Base-by-base conservation (phyloP, 805 yeast genomes). In the Zygosaccharomyces lentus region DNA sequence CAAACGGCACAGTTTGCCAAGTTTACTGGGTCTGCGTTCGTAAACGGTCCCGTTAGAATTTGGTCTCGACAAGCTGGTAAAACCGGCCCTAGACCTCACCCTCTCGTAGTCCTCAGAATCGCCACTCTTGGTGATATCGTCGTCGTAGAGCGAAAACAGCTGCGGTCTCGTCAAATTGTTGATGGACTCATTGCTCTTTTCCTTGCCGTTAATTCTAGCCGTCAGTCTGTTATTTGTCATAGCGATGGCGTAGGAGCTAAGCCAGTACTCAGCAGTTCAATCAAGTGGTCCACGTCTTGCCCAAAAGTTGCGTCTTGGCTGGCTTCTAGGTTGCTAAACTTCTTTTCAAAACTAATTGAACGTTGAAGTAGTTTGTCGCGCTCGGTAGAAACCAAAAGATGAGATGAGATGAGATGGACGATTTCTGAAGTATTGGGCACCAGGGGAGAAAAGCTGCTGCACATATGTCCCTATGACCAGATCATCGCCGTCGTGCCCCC, bases 81-180 rank as follows among this genome's bases (percentile, higher is more conserved):
- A 6, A 26, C 51, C 45, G 17, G 47, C 49, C 37, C 46, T 51
- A 12, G 57, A 52, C 36, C 50, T 51, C 37, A 51, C 50, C 67
- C 66, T 59, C 65, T 73, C 50, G 37, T 62, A 64, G 17, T 60
- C 53, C 31, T 59, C 61, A 30, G 57, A 56, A 36, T 62, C 64
- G n/a, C 61, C 67, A 26, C 56, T 53, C 31, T 55, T 58, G 32
- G 58, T 56, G 24, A 66, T 59, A 31, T 65, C 70, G 30, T 73
- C 73, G 48, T 73, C 76, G 56, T 75, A 78, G 34, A 78, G 68
- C 1, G 76, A 74, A 55, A 72, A 78, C 43, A 78, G 64, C 4
- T 75, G 68, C 6, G 82, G 78, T 53, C 70, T 73, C 26, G 80
- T 76, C 50, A 78, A 63, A 49, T 72, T 75, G 52, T 70, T 55